Evolutionary conservation across 345 rosid species (phyloP), one percentile per base, ranked within the genome.

Genomic region (Lepidium aucheri): DNA sequence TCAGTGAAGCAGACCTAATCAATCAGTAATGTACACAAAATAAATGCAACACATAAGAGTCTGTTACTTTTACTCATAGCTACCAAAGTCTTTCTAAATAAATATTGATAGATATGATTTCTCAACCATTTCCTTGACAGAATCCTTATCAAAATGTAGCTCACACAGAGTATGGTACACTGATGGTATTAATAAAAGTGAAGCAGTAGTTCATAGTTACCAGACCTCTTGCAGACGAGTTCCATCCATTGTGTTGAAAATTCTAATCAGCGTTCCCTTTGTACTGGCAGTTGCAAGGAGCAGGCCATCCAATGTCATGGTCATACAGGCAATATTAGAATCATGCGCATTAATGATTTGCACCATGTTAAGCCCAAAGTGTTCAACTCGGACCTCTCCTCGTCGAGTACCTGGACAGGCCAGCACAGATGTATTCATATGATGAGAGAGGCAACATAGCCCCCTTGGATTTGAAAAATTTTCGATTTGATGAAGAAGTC

Each of bases 201-300:
- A 63, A 63, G 50, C 33, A 68, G 38, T 43, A 61, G 47, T 44
- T 63, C 40, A 70, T 45, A 44, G 67, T 40, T 58, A 57, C 26
- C 34, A 41, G 72, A 93, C 97, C 97, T 93, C 97, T 81, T 88
- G 97, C 65, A 86, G 74, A 62, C 74, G 84, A 73, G 89, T 84
- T 44, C 98, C 98, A 53, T 93, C 98, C 87, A 93, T 74, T 8
- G 97, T 90, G 78, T 90, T 93, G 78, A 86, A 93, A 67, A 93
- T 90, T 81, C 98, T 82, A 44, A 86, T 81, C 78, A 93, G 79
- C 32, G 97, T 93, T 53, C 97, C 98, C 77, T 76, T 89, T 36
- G 85, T 78, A 78, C 97, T 93, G 20, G 97, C 95, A 69, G 96
- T 93, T 12, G 97, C 97, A 30, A 93, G 96, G 60, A 93, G 87